A percentile compares a stretch with the other conserved stretches of the same genome.
Evolutionary conservation across 75 land plant species (phyloP).

Genomic region (Chamaecyparis obtusa): DNA sequence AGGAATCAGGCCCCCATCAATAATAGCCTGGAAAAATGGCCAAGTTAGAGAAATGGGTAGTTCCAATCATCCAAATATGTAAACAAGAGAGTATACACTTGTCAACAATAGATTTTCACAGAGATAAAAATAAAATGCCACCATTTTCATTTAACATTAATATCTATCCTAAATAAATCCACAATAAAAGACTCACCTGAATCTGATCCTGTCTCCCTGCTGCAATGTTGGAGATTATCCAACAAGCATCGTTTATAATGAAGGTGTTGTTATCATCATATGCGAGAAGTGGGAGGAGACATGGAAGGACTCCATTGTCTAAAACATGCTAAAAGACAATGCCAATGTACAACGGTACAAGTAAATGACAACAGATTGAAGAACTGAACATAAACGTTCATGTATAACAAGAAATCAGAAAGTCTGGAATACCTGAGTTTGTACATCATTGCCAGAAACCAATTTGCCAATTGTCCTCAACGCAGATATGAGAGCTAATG

Average conservation of each 20-base stretch:
- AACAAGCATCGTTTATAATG: constrained; percentile 76
- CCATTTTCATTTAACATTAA: not conserved
- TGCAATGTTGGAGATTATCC: constrained; percentile 72
- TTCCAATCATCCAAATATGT: not conserved
- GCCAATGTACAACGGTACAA: constrained; percentile 22
- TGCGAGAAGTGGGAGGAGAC: not conserved
- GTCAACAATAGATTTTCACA: not conserved
- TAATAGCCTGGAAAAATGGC: constrained; percentile 25
- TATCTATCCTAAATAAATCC: too few relatives aligned
- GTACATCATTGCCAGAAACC: constrained; percentile 62
- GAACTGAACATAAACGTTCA: constrained; percentile 10
- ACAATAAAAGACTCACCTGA: constrained; percentile 32
- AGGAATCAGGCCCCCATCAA: constrained; percentile 37
- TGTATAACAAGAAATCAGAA: not conserved
- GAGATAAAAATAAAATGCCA: not conserved
- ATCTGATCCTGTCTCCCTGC: constrained; percentile 77
- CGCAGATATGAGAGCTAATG: constrained; percentile 44
- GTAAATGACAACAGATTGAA: constrained; percentile 27
- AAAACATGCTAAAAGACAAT: constrained; percentile 34
- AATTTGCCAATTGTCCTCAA: constrained; percentile 63
- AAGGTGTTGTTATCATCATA: constrained; percentile 20
- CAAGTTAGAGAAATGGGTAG: not conserved
- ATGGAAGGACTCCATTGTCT: not conserved
- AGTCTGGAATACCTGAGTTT: constrained; percentile 39
- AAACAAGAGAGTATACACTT: not conserved